Conservation (phyloP, 495 filamentous ascomycete genomes). For the Stereocaulon alpinum region DNA sequence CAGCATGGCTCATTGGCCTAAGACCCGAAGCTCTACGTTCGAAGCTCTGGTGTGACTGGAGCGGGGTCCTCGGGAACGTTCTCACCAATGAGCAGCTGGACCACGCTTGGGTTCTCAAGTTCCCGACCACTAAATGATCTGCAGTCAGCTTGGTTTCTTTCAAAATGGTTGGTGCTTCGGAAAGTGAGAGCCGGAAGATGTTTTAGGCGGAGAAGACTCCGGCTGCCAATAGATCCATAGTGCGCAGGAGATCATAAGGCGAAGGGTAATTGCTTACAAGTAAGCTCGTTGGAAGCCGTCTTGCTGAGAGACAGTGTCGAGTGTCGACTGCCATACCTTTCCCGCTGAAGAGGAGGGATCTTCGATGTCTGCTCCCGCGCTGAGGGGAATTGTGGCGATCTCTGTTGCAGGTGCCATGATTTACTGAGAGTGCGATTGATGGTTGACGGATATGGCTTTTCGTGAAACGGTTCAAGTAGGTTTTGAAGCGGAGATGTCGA, state of each 20-base stretch:
- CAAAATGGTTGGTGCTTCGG: too few relatives aligned
- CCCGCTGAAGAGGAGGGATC: constrained; percentile 13
- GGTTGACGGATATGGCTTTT: neutral
- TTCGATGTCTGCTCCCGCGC: constrained; percentile 16
- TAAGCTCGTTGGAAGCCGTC: constrained; percentile 20
- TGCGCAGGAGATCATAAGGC: too few relatives aligned
- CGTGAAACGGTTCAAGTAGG: neutral
- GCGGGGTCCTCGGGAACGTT: too few relatives aligned
- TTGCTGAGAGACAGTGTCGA: constrained; percentile 18
- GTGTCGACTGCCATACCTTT: constrained; percentile 15
- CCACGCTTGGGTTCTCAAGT: constrained; percentile 17
- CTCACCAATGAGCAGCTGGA: constrained; percentile 20
- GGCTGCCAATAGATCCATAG: too few relatives aligned
- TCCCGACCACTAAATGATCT: constrained; percentile 8
- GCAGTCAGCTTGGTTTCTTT: too few relatives aligned
- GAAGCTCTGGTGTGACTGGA: neutral
- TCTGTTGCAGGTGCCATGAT: constrained; percentile 22
- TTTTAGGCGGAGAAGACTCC: too few relatives aligned
- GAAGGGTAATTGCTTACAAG: neutral
- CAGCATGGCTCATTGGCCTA: neutral
- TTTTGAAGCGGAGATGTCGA: too few relatives aligned
- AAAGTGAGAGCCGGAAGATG: too few relatives aligned
- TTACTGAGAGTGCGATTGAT: neutral
- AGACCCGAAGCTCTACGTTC: too few relatives aligned
- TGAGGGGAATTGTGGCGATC: constrained; percentile 20